These are phyloP conservation scores for Diaporthe sp. DNA, from an alignment of 2,329 filamentous ascomycete species.

Conservation along the genomic window DNA sequence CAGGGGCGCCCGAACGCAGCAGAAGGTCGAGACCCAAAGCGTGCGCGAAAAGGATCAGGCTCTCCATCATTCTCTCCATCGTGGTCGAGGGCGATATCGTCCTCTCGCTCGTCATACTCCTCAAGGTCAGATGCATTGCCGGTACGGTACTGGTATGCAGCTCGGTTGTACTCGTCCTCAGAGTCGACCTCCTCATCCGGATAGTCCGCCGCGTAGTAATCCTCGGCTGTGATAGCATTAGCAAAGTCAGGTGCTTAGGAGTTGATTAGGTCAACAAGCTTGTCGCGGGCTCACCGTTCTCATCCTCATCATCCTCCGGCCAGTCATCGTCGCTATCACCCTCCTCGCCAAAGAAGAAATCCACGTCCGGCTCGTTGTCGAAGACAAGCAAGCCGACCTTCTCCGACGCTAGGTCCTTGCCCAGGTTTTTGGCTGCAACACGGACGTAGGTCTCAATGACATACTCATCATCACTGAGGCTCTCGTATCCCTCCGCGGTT, in stretches of 20 bases:
- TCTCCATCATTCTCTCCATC: constrained; percentile 47
- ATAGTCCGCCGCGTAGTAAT: constrained; percentile 85
- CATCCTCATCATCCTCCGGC: constrained; percentile 73
- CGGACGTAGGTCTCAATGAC: constrained; percentile 76
- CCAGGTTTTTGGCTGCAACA: constrained; percentile 66
- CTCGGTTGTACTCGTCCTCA: constrained; percentile 74
- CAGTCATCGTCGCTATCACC: constrained; percentile 74
- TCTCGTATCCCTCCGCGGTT: constrained; percentile 46
- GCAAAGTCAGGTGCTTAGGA: constrained; percentile 20
- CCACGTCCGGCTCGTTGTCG: constrained; percentile 70
- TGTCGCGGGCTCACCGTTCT: constrained; percentile 68
- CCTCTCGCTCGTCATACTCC: constrained; percentile 62
- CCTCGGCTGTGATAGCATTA: constrained; percentile 70
- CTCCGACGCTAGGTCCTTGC: constrained; percentile 60
- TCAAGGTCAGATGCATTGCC: constrained; percentile 68
- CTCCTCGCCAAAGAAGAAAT: constrained; percentile 72
- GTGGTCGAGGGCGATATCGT: constrained; percentile 49
- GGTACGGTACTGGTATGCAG: constrained; percentile 68
- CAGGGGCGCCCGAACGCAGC: constrained; percentile 39
- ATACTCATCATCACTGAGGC: constrained; percentile 67
- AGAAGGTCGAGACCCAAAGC: constrained; percentile 45
- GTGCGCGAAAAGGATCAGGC: constrained; percentile 24
- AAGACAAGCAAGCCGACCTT: constrained; percentile 71
- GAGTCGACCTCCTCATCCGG: constrained; percentile 84
- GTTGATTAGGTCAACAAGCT: background rate